Evolutionary conservation across 1,139 yeast species (phyloP), one percentile per base, ranked within the genome.

Genomic region (Yamadazyma atmosphaerica): DNA sequence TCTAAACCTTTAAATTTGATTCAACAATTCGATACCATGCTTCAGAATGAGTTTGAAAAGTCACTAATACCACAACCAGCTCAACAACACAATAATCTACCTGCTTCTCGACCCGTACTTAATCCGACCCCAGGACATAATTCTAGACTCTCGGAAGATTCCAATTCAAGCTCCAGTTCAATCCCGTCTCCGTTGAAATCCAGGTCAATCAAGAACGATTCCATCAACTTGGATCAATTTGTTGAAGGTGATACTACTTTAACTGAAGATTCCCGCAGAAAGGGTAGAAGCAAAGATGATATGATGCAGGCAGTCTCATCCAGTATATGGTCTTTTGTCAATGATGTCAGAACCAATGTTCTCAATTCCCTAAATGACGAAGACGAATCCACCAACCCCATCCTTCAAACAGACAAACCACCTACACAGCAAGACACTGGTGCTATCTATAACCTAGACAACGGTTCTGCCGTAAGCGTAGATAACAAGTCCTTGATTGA

Each of bases 1-100:
- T 62, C 79, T 11, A 82, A 77, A 48, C 87, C 90, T 1, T 65
- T 83, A 34, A 76, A 70, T 31, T 66, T 83, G 41, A 69, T 84
- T 32, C 86, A 81, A 49, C 88, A 81, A 45, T 74, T 84, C 51
- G 92, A 84, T 56, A 77, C 76, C 35, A 68, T 83, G 61, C 63
- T 84, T 21, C 87, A 79, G 52, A 74, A 70, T 40, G 90, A 83
- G 54, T 69, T 84, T 45, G 90, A 83, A 50, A 77, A 55, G 60
- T 80, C 64, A 22, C 64, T 65, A 55, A 58, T 44, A 7, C 39
- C 35, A 11, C 34, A 23, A 17, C 26, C 17, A 10, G 27, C 12
- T 11, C 30, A 23, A 14, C 35, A 24, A 21, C 21, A 22, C 22
- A 24, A 14, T 11, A n/a, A n/a, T n/a, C n/a, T n/a, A n/a, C n/a